These are phyloP conservation scores for Curvularia spicifera DNA, from an alignment of 2,329 filamentous ascomycete genomes.

Conservation along the genomic window DNA sequence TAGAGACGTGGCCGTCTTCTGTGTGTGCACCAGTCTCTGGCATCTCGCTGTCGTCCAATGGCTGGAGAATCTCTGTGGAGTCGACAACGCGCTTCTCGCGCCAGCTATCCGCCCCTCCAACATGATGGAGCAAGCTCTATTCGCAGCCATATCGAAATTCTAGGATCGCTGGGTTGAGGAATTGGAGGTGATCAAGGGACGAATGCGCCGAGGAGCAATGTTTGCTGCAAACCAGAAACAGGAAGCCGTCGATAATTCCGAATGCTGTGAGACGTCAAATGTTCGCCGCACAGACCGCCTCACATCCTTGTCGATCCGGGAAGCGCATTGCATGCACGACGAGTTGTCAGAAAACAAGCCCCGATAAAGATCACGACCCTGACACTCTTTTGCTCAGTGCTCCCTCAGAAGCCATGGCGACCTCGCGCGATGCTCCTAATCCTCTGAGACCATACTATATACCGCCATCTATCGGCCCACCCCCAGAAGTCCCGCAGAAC, in stretches of 20 bases:
- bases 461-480: slow-evolving; percentile 69
- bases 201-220: slow-evolving; percentile 8
- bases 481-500: slow-evolving; percentile 53
- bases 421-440: slow-evolving; percentile 60
- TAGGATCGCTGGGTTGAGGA: not conserved
- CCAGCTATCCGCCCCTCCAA: slow-evolving; percentile 11
- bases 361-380: slow-evolving; percentile 10
- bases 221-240: slow-evolving; percentile 11
- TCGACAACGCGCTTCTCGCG: slow-evolving; percentile 20
- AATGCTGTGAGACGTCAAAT: slow-evolving; percentile 27
- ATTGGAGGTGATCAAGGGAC: not conserved
- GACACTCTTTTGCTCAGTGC: slow-evolving; percentile 4
- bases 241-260: slow-evolving; percentile 20
- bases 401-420: slow-evolving; percentile 43
- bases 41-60: slow-evolving; percentile 21
- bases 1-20: not conserved
- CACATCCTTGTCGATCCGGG: slow-evolving; percentile 11
- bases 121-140: slow-evolving; percentile 15
- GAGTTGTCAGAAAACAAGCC: slow-evolving; percentile 11
- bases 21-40: slow-evolving; percentile 2
- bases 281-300: slow-evolving; percentile 14
- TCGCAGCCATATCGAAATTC: slow-evolving; percentile 22
- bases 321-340: slow-evolving; percentile 19
- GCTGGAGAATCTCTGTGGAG: slow-evolving; percentile 25
- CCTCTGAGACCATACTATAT: slow-evolving; percentile 75